phyloP scores from a whole-genome alignment of 2,329 filamentous ascomycete genomes.

The Colletotrichum ledebouriae region DNA sequence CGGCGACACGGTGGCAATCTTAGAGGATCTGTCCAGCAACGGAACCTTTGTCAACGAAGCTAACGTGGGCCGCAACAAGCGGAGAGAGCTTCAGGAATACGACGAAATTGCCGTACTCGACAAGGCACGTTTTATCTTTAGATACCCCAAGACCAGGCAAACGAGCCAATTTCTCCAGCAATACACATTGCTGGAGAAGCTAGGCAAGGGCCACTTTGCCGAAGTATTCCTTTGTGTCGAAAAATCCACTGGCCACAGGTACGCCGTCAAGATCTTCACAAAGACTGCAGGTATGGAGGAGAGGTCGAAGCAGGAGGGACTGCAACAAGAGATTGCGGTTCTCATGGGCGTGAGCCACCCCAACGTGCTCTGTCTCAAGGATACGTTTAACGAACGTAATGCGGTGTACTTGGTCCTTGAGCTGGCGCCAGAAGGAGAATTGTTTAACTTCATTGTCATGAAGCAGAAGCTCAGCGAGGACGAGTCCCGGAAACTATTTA shows the following conservation, averaged over 20 bases:
- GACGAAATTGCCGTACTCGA: constrained; percentile 92
- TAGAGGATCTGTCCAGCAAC: constrained; percentile 96
- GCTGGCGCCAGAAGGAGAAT: constrained; percentile 89
- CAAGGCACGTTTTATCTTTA: constrained; percentile 89
- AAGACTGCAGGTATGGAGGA: constrained; percentile 87
- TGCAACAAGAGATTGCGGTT: constrained; percentile 96
- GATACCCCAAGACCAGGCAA: constrained; percentile 82
- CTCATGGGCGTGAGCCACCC: constrained; percentile 98
- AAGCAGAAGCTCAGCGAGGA: constrained; percentile 89
- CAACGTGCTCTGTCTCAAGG: constrained; percentile 91
- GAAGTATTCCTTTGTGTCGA: constrained; percentile 94
- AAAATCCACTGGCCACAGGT: constrained; percentile 83
- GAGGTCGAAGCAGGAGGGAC: constrained; percentile 82
- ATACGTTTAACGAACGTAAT: constrained; percentile 92
- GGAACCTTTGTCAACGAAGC: constrained; percentile 97
- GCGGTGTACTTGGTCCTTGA: constrained; percentile 94
- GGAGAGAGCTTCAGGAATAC: constrained; percentile 87
- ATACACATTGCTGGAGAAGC: constrained; percentile 85
- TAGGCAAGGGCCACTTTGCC: constrained; percentile 96
- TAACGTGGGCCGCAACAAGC: constrained; percentile 90
- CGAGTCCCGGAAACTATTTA: constrained; percentile 88
- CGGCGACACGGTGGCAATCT: constrained; percentile 74
- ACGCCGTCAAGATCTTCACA: constrained; percentile 95
- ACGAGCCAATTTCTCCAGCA: constrained; percentile 87
- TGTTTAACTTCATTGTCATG: constrained; percentile 95